Evolutionary conservation across 768 basidiomycete species (phyloP).

Genomic region (Pleurotus sapidus): DNA sequence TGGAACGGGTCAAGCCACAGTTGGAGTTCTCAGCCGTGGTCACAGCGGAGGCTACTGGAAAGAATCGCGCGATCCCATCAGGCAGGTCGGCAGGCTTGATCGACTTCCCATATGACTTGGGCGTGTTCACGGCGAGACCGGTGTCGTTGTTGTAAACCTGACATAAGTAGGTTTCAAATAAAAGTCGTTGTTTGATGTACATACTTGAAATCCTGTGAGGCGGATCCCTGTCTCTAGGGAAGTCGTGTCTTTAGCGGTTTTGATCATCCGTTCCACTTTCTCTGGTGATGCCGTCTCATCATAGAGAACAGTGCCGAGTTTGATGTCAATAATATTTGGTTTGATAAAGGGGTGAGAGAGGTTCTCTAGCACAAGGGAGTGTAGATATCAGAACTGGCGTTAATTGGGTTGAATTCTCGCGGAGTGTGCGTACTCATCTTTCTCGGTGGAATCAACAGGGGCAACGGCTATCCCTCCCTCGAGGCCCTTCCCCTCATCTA

Average conservation of each 20-base stretch:
- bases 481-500: conserved; percentile 33
- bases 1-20: conserved; percentile 53
- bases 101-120: conserved; percentile 77
- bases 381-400: conserved; percentile 22
- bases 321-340: conserved; percentile 89
- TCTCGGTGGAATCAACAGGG: conserved; percentile 29
- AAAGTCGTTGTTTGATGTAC: conserved; percentile 15
- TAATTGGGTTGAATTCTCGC: neutral
- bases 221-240: conserved; percentile 73
- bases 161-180: neutral
- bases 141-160: conserved; percentile 74
- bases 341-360: conserved; percentile 66
- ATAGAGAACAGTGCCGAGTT: conserved; percentile 89
- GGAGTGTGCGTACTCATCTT: conserved; percentile 31
- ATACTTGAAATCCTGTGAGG: conserved; percentile 89
- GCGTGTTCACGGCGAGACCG: conserved; percentile 54
- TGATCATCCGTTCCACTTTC: conserved; percentile 78
- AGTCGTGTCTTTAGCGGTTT: conserved; percentile 68
- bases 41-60: conserved; percentile 46
- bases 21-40: conserved; percentile 13
- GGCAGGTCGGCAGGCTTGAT: conserved; percentile 68
- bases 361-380: conserved; percentile 87
- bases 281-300: conserved; percentile 64
- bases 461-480: conserved; percentile 20
- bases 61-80: conserved; percentile 76